phyloP scores from a whole-genome alignment of 1,284 basidiomycete species.

The Polyporus tsugae region DNA sequence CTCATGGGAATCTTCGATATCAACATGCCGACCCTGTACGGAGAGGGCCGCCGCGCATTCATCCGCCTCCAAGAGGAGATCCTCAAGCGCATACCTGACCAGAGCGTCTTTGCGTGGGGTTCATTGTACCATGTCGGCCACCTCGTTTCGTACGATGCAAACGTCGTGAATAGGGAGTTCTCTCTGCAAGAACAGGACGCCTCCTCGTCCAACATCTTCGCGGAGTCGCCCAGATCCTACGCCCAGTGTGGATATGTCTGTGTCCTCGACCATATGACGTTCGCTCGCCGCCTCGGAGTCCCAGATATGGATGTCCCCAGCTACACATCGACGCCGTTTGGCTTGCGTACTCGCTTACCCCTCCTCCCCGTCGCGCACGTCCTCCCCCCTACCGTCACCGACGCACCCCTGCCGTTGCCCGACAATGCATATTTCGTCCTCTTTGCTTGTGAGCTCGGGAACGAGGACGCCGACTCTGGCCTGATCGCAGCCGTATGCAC shows the following conservation, averaged over 20 bases:
- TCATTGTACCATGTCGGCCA: not conserved
- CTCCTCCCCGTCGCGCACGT: not conserved
- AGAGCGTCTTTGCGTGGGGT: constrained; percentile 1
- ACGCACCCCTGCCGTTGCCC: not conserved
- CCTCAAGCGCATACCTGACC: not conserved
- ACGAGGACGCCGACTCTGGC: not conserved
- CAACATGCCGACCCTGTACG: constrained; percentile 4
- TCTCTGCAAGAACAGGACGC: not conserved
- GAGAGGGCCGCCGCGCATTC: constrained; percentile 4
- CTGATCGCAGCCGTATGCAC: not conserved
- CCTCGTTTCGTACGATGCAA: not conserved
- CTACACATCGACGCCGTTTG: not conserved
- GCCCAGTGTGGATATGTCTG: not conserved
- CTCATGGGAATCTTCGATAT: constrained; percentile 4
- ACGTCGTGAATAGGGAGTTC: not conserved
- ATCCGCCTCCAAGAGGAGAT: constrained; percentile 7
- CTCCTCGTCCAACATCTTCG: not conserved
- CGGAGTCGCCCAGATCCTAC: not conserved
- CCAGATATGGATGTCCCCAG: not conserved
- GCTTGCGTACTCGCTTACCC: not conserved
- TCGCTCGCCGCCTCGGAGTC: not conserved
- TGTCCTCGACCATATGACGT: not conserved
- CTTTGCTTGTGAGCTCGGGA: not conserved
- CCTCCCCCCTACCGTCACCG: not conserved
- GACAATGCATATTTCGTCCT: not conserved